Conservation (phyloP, 129 eudicot genomes). For the Oenanthe sinensis region DNA sequence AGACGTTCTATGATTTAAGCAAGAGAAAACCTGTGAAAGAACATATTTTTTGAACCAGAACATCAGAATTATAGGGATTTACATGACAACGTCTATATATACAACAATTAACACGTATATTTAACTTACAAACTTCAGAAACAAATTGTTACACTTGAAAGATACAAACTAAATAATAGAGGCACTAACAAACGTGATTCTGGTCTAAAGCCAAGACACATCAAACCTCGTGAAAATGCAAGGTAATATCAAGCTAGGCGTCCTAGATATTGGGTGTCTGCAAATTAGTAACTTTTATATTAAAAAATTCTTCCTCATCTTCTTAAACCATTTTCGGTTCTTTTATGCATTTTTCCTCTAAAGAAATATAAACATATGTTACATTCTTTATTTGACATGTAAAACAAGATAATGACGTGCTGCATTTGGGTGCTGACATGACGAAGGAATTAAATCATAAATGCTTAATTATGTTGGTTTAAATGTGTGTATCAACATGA, state of each 20-base stretch:
- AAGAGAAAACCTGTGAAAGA: not conserved
- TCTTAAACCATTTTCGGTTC: not conserved
- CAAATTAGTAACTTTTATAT: not conserved
- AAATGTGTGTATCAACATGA: too few species aligned
- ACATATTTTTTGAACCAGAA: not conserved
- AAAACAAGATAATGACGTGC: not conserved
- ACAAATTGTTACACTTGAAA: not conserved
- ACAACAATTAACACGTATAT: not conserved
- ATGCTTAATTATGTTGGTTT: not conserved
- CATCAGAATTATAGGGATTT: not conserved
- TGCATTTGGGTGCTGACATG: not conserved
- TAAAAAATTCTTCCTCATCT: not conserved
- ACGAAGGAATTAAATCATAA: not conserved
- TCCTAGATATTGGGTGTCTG: not conserved
- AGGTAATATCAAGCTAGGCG: not conserved
- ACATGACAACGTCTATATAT: not conserved
- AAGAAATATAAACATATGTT: not conserved
- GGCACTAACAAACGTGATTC: not conserved
- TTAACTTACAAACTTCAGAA: not conserved
- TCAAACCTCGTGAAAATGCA: not conserved
- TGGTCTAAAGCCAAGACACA: not conserved
- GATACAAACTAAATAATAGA: not conserved
- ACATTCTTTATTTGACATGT: not conserved
- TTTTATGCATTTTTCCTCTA: not conserved
- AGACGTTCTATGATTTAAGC: not conserved